Base-by-base conservation (phyloP, 1,284 basidiomycete genomes). In the Ustilago sp. region DNA sequence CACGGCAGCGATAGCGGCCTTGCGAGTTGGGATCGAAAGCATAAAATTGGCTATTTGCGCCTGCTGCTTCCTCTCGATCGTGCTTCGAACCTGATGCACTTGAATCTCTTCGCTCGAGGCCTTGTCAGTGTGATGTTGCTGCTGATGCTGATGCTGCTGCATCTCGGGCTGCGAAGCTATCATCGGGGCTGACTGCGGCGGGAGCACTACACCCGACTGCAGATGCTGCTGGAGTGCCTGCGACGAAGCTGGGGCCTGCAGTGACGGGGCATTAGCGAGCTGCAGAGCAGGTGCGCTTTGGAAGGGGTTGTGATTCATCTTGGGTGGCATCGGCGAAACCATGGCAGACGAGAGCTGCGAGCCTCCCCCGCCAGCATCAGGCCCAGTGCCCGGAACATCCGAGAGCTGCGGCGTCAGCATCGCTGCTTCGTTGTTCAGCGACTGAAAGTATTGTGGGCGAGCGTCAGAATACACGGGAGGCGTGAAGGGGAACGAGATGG, bases 401-500 rank as follows among this genome's bases (percentile, higher is more conserved):
- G 68, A 68, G 19, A 74, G 74, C 64, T 74, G 74, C 34, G 74
- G 74, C 41, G 65, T 79, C 63, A 71, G 61, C 60, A 71, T 66
- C 11, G 69, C 68, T 31, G 64, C 60, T 35, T 82, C 80, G 61
- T 77, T 60, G 52, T 56, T 63, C 64, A 81, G 35, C 41, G 60
- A 60, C 39, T 76, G 68, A 38, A 76, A 76, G 68, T 74, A 77
- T 34, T 72, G 79, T 19, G 62, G 58, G 8, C 80, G 68, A 39
- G 69, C 57, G 36, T 78, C 76, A 35, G 78, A 63, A 35, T 79
- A 75, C 3, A 80, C 68, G 1, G 82, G 82, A 4, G 82, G 82
- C 35, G 82, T 84, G 51, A 81, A 84, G 11, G 82, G 82, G 55
- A 80, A 84, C 4, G 75, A 66, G 57, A 84, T 80, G 9, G 80